Conservation (phyloP, 768 basidiomycete species). For the Suillus cothurnatus region DNA sequence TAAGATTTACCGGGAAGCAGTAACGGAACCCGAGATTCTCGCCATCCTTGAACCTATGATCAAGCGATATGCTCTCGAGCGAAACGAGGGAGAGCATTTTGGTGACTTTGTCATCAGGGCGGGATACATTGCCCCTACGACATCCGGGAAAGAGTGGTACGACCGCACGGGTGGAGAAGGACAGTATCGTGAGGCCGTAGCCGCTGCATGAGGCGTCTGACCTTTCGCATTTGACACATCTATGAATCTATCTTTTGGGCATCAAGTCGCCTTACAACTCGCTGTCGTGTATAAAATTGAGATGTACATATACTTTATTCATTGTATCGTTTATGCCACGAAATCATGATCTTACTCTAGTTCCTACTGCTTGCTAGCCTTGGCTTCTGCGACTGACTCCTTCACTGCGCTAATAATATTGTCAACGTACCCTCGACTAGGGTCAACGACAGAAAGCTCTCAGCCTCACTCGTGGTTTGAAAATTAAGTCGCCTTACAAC, state of each 20-base stretch:
- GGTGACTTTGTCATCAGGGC: slow-evolving; percentile 94
- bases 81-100: slow-evolving; percentile 86
- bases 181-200: slow-evolving; percentile 41
- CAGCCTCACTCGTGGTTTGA: no score
- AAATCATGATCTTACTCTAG: neutral
- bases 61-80: slow-evolving; percentile 87
- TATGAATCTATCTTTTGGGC: neutral
- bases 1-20: slow-evolving; percentile 93
- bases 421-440: slow-evolving; percentile 72
- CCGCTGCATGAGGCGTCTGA: neutral
- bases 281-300: neutral
- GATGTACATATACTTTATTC: neutral
- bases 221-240: neutral
- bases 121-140: slow-evolving; percentile 87
- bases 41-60: slow-evolving; percentile 92
- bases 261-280: neutral
- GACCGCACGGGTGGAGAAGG: slow-evolving; percentile 83
- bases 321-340: neutral
- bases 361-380: slow-evolving; percentile 18
- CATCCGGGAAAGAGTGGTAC: slow-evolving; percentile 85
- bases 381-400: slow-evolving; percentile 49
- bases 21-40: slow-evolving; percentile 90
- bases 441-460: slow-evolving; percentile 77
- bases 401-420: slow-evolving; percentile 66
- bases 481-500: no score